phyloP scores from a whole-genome alignment of 345 rosid species.

The Eucalyptus tenuipes region DNA sequence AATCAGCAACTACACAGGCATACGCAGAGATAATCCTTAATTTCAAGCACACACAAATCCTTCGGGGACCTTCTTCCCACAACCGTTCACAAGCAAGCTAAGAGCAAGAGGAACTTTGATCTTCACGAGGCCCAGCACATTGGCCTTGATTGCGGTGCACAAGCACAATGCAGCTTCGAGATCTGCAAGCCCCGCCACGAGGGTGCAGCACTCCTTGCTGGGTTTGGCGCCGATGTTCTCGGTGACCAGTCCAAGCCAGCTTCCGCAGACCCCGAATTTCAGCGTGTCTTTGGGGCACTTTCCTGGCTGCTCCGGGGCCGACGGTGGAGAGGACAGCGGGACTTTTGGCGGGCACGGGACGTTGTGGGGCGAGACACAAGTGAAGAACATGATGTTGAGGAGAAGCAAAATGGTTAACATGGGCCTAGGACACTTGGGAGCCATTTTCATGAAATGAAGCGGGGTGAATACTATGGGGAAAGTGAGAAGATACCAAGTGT shows the following conservation, averaged over 20 bases:
- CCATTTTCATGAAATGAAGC: background rate
- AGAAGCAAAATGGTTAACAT: constrained; percentile 7
- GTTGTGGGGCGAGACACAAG: constrained; percentile 12
- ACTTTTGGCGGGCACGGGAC: constrained; percentile 2
- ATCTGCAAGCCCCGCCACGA: constrained; percentile 71
- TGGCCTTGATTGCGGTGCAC: constrained; percentile 62
- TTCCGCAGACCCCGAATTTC: constrained; percentile 69
- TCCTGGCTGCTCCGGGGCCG: background rate
- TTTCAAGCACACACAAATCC: constrained; percentile 5
- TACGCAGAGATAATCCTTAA: background rate
- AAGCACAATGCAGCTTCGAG: constrained; percentile 70
- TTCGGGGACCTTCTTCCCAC: constrained; percentile 7
- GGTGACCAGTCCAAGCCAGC: constrained; percentile 50
- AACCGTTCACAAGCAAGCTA: background rate
- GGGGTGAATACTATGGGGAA: background rate
- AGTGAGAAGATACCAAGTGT: background rate
- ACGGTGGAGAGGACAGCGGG: background rate
- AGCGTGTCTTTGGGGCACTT: constrained; percentile 55
- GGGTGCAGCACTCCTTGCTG: constrained; percentile 55
- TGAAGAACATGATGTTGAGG: constrained; percentile 15
- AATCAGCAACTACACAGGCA: background rate
- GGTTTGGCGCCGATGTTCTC: constrained; percentile 62
- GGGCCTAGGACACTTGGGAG: background rate
- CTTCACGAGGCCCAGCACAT: constrained; percentile 29
- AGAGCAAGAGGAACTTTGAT: constrained; percentile 27